Evolutionary conservation across 257 asterid species (phyloP).

Genomic region (Paulownia fortunei): DNA sequence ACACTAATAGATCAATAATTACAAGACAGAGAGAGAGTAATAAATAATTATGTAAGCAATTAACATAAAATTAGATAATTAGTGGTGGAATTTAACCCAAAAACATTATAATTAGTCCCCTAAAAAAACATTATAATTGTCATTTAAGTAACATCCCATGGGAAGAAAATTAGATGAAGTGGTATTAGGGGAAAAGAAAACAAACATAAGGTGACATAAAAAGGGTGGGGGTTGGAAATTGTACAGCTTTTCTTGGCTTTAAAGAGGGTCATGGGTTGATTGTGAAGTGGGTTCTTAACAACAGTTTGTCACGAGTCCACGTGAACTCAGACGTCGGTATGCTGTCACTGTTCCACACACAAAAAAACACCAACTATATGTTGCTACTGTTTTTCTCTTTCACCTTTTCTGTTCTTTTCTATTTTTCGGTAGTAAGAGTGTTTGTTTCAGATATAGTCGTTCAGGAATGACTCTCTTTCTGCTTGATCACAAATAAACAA

Average conservation of each 20-base stretch:
- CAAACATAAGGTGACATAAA: not conserved
- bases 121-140: no score
- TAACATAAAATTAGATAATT: no score
- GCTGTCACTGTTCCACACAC: constrained; percentile 30
- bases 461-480: not conserved
- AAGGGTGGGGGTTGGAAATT: constrained; percentile 25
- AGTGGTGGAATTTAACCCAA: no score
- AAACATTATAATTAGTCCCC: no score
- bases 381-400: not conserved
- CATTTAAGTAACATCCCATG: not conserved
- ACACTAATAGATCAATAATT: no score
- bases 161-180: no score
- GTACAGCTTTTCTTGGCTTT: constrained; percentile 46
- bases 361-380: not conserved
- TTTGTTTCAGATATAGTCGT: not conserved
- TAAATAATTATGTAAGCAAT: no score
- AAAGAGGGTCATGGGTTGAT: constrained; percentile 59
- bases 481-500: not conserved
- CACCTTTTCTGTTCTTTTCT: no score
- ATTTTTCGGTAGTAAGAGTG: not conserved
- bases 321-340: constrained; percentile 33
- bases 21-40: no score
- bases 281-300: constrained; percentile 41
- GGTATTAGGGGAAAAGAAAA: not conserved
- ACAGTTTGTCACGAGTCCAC: constrained; percentile 29